These are phyloP conservation scores for Epicoccum sorghinum DNA, from an alignment of 2,329 filamentous ascomycete species.

Conservation along the genomic window DNA sequence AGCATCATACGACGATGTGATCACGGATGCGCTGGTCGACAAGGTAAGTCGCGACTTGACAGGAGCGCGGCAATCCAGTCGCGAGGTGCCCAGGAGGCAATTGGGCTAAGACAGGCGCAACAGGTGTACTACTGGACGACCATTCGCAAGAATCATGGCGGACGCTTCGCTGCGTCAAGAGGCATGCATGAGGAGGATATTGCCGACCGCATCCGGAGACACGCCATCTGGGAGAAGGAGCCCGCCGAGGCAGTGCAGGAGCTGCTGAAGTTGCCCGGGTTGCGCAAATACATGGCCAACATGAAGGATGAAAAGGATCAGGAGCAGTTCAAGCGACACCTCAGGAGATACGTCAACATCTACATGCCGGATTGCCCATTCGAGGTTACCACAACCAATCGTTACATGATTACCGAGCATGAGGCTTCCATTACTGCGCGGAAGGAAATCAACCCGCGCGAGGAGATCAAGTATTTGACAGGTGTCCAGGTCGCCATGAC, in stretches of 20 bases:
- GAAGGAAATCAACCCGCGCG: slow-evolving; percentile 76
- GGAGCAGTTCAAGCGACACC: slow-evolving; percentile 82
- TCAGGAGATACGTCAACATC: slow-evolving; percentile 89
- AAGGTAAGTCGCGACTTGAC: slow-evolving; percentile 66
- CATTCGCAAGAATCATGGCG: slow-evolving; percentile 89
- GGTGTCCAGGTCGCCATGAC: slow-evolving; percentile 94
- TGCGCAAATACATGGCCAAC: slow-evolving; percentile 71
- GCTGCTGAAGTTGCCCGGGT: slow-evolving; percentile 73
- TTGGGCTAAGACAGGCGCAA: slow-evolving; percentile 21
- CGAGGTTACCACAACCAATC: slow-evolving; percentile 91
- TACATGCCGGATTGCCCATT: slow-evolving; percentile 94
- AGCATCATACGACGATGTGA: slow-evolving; percentile 90
- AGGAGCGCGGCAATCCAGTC: slow-evolving; percentile 13
- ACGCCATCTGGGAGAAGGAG: slow-evolving; percentile 78
- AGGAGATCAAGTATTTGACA: slow-evolving; percentile 86
- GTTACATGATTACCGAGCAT: slow-evolving; percentile 88
- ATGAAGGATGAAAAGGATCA: slow-evolving; percentile 79
- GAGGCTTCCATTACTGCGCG: slow-evolving; percentile 89
- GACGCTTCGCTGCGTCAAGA: slow-evolving; percentile 82
- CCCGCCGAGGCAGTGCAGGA: slow-evolving; percentile 71
- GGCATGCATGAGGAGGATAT: slow-evolving; percentile 73
- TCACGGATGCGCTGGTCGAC: slow-evolving; percentile 94
- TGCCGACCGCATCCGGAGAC: slow-evolving; percentile 63
- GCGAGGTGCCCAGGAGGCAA: slow-evolving; percentile 11
- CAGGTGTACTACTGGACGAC: slow-evolving; percentile 96